Evolutionary conservation across 768 basidiomycete genomes (phyloP).

Genomic region (Termitomyces sp.): DNA sequence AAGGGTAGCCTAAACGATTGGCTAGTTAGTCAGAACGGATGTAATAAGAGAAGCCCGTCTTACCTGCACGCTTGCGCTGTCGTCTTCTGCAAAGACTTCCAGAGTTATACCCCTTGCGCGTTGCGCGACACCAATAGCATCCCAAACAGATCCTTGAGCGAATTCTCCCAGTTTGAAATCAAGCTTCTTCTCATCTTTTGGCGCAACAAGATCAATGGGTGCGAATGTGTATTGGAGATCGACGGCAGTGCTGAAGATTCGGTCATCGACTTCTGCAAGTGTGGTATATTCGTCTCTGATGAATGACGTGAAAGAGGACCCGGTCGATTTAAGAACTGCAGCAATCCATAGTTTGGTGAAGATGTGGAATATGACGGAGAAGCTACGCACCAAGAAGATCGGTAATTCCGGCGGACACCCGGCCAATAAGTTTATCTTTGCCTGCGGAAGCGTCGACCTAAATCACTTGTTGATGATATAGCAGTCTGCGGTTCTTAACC

Average conservation of each 20-base stretch:
- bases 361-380: neutral
- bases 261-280: conserved; percentile 74
- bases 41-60: conserved; percentile 5
- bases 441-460: conserved; percentile 65
- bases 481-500: neutral
- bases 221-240: conserved; percentile 69
- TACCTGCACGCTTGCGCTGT: conserved; percentile 91
- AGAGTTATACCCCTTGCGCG: conserved; percentile 63
- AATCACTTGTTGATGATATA: neutral
- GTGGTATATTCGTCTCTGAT: conserved; percentile 88
- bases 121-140: conserved; percentile 44
- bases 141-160: conserved; percentile 51
- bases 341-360: neutral
- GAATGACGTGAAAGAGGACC: conserved; percentile 81
- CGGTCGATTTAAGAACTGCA: conserved; percentile 84
- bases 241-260: conserved; percentile 87
- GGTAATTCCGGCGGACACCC: conserved; percentile 62
- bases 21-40: neutral
- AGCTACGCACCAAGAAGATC: conserved; percentile 68
- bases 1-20: conserved; percentile 66
- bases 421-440: conserved; percentile 57
- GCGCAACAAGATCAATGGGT: conserved; percentile 38
- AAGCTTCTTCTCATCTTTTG: conserved; percentile 47
- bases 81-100: conserved; percentile 78
- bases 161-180: conserved; percentile 39